A percentile compares a stretch with the other conserved stretches of the same genome.
phyloP scores from a whole-genome alignment of 306 rosid genomes.

The Ormosia semicastrata region DNA sequence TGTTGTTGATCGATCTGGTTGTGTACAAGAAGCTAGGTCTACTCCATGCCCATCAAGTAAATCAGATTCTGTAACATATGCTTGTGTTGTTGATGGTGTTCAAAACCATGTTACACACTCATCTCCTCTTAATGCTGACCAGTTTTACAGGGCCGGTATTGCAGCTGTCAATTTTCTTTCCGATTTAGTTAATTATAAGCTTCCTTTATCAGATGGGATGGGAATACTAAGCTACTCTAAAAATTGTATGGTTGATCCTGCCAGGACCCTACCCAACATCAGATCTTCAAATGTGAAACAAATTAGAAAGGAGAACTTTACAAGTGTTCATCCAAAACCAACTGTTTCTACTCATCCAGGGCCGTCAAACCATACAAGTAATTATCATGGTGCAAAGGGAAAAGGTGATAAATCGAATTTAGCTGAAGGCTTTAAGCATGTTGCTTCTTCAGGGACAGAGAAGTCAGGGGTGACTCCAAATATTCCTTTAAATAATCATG shows the following conservation, averaged over 20 bases:
- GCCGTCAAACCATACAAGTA: conserved; percentile 44
- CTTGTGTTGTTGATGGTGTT: conserved; percentile 39
- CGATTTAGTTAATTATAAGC: conserved; percentile 59
- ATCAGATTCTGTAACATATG: conserved; percentile 53
- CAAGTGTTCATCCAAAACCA: conserved; percentile 56
- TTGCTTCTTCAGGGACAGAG: conserved; percentile 42
- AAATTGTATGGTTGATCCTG: conserved; percentile 69
- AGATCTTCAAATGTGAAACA: conserved; percentile 64
- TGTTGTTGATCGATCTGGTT: conserved; percentile 35
- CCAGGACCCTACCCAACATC: conserved; percentile 45
- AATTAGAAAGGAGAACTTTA: conserved; percentile 57
- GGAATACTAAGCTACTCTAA: conserved; percentile 53
- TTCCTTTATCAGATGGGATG: conserved; percentile 65
- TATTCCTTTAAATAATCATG: conserved; percentile 39
- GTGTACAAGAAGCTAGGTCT: conserved; percentile 36
- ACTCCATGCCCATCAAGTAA: conserved; percentile 40
- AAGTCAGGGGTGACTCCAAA: conserved; percentile 40
- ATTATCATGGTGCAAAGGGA: conserved; percentile 49
- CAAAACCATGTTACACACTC: conserved; percentile 36
- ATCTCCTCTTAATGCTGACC: conserved; percentile 52
- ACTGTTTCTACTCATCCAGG: conserved; percentile 39
- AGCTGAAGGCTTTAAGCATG: conserved; percentile 47
- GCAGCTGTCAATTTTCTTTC: conserved; percentile 79
- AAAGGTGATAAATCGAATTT: conserved; percentile 47
- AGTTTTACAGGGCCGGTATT: conserved; percentile 74